Evolutionary conservation across 768 basidiomycete species (phyloP).

Genomic region (Tylopilus intermedius): DNA sequence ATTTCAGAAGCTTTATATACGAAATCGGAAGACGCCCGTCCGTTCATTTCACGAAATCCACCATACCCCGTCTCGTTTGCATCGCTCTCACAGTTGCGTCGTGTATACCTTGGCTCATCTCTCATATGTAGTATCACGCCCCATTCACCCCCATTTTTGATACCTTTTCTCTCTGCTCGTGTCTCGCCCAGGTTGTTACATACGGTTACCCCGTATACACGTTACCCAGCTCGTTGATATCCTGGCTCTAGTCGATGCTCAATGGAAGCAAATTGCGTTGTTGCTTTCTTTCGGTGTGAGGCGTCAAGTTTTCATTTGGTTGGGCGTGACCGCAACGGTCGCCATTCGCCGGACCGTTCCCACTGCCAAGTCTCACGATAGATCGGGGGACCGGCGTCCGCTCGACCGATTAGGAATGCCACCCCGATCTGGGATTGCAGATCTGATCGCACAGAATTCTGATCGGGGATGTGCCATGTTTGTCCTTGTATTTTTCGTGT

Average conservation of each 20-base stretch:
- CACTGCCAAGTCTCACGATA: slow-evolving; percentile 3
- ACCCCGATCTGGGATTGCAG: slow-evolving; percentile 20
- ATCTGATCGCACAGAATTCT: slow-evolving; percentile 34
- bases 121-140: slow-evolving; percentile 34
- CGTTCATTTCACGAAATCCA: slow-evolving; percentile 33
- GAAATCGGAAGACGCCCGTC: slow-evolving; percentile 33
- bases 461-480: slow-evolving; percentile 28
- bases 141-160: slow-evolving; percentile 32
- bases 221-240: slow-evolving; percentile 34
- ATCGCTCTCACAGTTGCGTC: slow-evolving; percentile 35
- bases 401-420: slow-evolving; percentile 11
- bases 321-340: slow-evolving; percentile 19
- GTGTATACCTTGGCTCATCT: slow-evolving; percentile 35
- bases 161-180: slow-evolving; percentile 26
- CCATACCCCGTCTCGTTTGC: slow-evolving; percentile 32
- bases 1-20: slow-evolving; percentile 26
- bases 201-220: slow-evolving; percentile 36
- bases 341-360: slow-evolving; percentile 10
- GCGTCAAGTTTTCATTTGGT: slow-evolving; percentile 25
- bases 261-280: slow-evolving; percentile 11
- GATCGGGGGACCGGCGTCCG: slow-evolving; percentile 20
- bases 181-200: slow-evolving; percentile 24
- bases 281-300: slow-evolving; percentile 10
- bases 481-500: slow-evolving; percentile 16
- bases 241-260: slow-evolving; percentile 23